Base-by-base conservation (phyloP, 2,329 filamentous ascomycete species). In the Botrytis tulipae region DNA sequence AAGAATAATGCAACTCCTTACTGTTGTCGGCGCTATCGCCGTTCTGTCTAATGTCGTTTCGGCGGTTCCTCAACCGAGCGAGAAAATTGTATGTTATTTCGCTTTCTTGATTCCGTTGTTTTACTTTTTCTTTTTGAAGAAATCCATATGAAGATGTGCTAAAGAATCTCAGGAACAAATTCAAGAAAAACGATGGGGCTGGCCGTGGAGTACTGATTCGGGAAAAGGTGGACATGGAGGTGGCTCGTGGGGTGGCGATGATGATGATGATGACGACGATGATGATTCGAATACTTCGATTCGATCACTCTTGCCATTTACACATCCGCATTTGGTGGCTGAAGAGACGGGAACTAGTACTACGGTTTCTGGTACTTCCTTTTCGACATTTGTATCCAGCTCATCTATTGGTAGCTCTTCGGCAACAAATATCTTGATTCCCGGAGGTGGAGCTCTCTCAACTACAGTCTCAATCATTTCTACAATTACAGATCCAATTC, bases 1-100 rank as follows among this genome's bases (percentile, higher is more conserved):
- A 54, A 22, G 18, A 20, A 76, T 22, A 8, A 78, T 77, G 76
- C 75, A 76, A 29, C 65, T 76, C 60, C 51, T 74, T 29, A 46
- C 60, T 54, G 37, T 77, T 1, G 44, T 77, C 18, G 46, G 71
- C 59, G 73, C 73, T 2, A 69, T 70, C 3, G 65, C 72, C 48
- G 51, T 77, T 3, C 46, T 76, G 14, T 74, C 70, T 7, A 76
- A 60, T 65, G n/a, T 74, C 44, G 73, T 65, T 7, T 44, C 71
- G 44, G 73, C 74, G 1, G 25, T 67, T 59, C 73, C 71, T 25
- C 73, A 73, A 40, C 57, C 42, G 10, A 22, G 44, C 37, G 68
- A 48, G 16, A 46, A 37, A 22, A 42, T 48, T 32, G 57, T 51
- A 37, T 51, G 60, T 54, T 12, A 3, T 37, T 70, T 37, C 25